phyloP scores from a whole-genome alignment of 441 rosid species.

The Lepidium campestre region DNA sequence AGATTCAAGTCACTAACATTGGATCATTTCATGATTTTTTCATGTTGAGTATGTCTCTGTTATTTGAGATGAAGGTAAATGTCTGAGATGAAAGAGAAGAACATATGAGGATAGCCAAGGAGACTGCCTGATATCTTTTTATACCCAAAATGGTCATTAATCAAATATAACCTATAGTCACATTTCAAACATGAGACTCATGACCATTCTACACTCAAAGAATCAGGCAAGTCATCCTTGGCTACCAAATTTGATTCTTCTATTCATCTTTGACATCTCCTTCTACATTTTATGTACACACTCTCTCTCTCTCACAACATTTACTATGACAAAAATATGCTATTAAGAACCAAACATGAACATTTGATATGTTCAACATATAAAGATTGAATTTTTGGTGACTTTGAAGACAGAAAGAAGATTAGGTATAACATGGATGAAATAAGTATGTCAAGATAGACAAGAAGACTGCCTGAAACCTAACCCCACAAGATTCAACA shows the following conservation, averaged over 20 bases:
- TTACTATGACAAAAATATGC: no score
- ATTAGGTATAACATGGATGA: constrained; percentile 18
- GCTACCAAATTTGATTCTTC: constrained; percentile 27
- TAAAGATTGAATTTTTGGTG: not conserved
- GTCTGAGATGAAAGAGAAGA: constrained; percentile 23
- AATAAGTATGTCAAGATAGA: constrained; percentile 25
- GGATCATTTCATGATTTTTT: not conserved
- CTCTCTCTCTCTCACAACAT: no score
- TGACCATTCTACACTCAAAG: constrained; percentile 11
- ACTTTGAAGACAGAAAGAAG: not conserved
- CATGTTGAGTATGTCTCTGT: not conserved
- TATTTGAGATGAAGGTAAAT: constrained; percentile 6
- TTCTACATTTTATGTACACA: not conserved
- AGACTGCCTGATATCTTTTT: constrained; percentile 23
- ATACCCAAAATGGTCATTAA: not conserved
- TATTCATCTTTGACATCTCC: constrained; percentile 24
- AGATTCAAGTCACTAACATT: not conserved
- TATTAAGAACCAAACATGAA: no score
- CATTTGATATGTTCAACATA: no score
- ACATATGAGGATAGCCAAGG: constrained; percentile 28
- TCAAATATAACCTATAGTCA: not conserved
- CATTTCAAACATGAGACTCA: not conserved
- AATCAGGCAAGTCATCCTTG: constrained; percentile 31
- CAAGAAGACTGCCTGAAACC: constrained; percentile 32
- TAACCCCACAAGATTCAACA: constrained; percentile 20